Base-by-base conservation (phyloP, 176 grass and related monocot genomes). In the Zea luxurians region DNA sequence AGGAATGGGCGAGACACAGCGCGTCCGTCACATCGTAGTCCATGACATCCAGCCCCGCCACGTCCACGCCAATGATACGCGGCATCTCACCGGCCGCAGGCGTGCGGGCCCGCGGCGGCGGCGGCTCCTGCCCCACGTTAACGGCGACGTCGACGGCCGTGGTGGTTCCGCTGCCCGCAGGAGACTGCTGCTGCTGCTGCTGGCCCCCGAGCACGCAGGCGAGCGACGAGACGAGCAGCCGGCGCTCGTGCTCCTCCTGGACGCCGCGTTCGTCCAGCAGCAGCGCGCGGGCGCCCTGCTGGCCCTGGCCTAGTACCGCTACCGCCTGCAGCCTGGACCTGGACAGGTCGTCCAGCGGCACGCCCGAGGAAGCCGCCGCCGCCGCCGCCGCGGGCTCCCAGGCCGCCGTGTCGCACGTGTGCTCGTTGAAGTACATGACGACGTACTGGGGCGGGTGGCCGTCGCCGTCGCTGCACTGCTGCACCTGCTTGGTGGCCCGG, bases 401-500 rank as follows among this genome's bases (percentile, higher is more conserved):
- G 35, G 62, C 15, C 37, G 48, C 11, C 53, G 58, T 45, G 58
- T 83, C 38, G 79, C 91, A 94, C 10, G 82, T 82, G 85, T 94
- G 91, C 13, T 88, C 75, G 55, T 85, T 54, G 82, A 70, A 65
- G 85, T 91, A 89, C 79, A 79, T 48, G 60, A 89, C 89, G 16
- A 1, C 44, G 82, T 54, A 91, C 74, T 48, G 27, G 15, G 80
- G 61, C 15, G 62, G 83, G 34, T 88, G 66, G 37, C 57, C 74
- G 85, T 88, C 71, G 37, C 57, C 74, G 85, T 38, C 3, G 86
- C 70, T 44, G 65, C 34, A 43, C 76, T 67, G 79, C 79, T 94
- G 91, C 71, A 94, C 89, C 21, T 89, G 83, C 84, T 91, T 94
- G 45, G 67, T 86, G 10, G 86, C 91, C 74, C 68, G 80, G 86